Base-by-base conservation (phyloP, 2,329 filamentous ascomycete species). In the Aspergillus flavus region DNA sequence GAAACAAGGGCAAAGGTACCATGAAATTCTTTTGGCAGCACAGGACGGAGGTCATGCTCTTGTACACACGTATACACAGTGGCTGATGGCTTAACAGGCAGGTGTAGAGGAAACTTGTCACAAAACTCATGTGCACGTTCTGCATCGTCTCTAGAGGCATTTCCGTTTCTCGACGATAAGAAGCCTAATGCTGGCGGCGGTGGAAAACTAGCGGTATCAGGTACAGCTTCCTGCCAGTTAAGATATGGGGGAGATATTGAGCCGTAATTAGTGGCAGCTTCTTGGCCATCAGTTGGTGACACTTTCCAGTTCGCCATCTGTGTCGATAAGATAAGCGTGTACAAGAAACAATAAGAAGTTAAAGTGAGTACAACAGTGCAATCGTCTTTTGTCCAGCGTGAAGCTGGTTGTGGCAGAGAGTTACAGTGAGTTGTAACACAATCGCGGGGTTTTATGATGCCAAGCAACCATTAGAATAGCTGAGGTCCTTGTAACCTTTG, bases 211-310 rank as follows among this genome's bases (percentile, higher is more conserved):
- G 85, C 74, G 19, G 81, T 88, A 69, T 89, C 87, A 6, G 86
- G 86, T 4, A 89, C 81, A 2, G 83, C 79, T 46, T 78, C 75
- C 58, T 85, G 83, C 87, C 87, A 89, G 74, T 87, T 85, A 72
- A 89, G 86, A 69, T 88, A 87, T 30, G 85, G 83, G 21, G 85
- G 85, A 16, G 85, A 58, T 14, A 43, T 45, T 48, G 85, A 28
- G 78, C 75, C 54, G 5, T 54, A 50, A 52, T 23, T 5, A 10
- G 36, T 50, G 50, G 28, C 23, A 43, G 46, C 21, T 50, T 45
- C 19, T 46, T 34, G 16, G 9, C 48, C 28, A 58, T 68, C 68
- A 3, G 72, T 70, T 11, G 72, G 66, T 23, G 59, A 60, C 6
- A 50, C 61, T 43, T 52, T 43, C n/a, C 58, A 19, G 11, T 55